phyloP scores from a whole-genome alignment of 1,284 basidiomycete genomes.

The Ustilago cynodontis region DNA sequence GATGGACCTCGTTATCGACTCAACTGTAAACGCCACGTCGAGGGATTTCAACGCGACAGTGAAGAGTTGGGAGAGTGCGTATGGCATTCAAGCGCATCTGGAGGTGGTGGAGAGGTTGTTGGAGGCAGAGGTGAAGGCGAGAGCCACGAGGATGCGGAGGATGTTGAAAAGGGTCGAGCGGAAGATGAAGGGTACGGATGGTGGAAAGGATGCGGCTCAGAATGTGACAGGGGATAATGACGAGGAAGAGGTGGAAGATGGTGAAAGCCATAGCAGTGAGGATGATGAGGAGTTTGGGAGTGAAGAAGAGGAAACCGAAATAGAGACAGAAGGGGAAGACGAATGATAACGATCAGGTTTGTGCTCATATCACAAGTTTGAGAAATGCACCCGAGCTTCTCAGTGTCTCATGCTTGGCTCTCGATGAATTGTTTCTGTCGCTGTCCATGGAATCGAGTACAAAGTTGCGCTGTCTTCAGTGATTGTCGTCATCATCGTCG shows the following conservation, averaged over 20 bases:
- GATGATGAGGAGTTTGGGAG: neutral
- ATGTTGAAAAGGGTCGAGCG: slow-evolving; percentile 7
- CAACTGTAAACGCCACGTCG: slow-evolving; percentile 4
- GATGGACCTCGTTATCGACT: slow-evolving; percentile 19
- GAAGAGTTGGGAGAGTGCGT: slow-evolving; percentile 23
- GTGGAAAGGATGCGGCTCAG: slow-evolving; percentile 3
- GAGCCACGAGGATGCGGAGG: slow-evolving; percentile 17
- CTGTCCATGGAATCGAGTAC: neutral
- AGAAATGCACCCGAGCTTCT: too few relatives aligned
- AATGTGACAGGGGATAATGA: neutral
- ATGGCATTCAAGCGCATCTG: slow-evolving; percentile 38
- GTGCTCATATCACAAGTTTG: too few relatives aligned
- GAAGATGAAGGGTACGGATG: slow-evolving; percentile 2
- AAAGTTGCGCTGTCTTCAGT: neutral
- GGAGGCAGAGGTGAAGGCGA: slow-evolving; percentile 8
- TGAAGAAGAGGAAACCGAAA: slow-evolving; percentile 1
- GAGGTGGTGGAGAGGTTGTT: slow-evolving; percentile 39
- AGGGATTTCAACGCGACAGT: slow-evolving; percentile 7
- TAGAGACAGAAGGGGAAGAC: neutral
- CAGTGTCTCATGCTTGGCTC: neutral
- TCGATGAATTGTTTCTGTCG: too few relatives aligned
- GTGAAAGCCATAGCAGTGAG: neutral
- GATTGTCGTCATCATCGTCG: slow-evolving; percentile 45
- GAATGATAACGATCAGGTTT: neutral
- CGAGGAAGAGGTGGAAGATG: neutral